phyloP scores from a whole-genome alignment of 208 protist genomes.

The Trypanosoma melophagium region DNA sequence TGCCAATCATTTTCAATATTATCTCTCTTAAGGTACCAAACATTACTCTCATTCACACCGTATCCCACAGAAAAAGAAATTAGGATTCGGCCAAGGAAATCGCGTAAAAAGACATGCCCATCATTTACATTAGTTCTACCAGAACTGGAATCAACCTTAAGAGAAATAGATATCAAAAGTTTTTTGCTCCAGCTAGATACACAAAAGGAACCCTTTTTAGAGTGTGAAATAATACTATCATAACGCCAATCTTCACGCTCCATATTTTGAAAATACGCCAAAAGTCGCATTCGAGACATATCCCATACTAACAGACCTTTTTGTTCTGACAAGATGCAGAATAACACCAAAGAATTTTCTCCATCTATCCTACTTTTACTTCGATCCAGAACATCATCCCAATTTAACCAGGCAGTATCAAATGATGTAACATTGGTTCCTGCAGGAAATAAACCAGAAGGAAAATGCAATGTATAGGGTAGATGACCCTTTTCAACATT shows the following conservation, averaged over 20 bases:
- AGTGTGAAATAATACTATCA: slow-evolving; percentile 7
- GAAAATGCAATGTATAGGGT: slow-evolving; percentile 56
- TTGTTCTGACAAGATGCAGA: slow-evolving; percentile 53
- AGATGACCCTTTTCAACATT: slow-evolving; percentile 33
- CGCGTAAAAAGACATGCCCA: slow-evolving; percentile 17
- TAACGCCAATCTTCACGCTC: slow-evolving; percentile 8
- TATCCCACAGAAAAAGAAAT: slow-evolving; percentile 8
- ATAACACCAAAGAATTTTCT: slow-evolving; percentile 44
- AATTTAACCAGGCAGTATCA: slow-evolving; percentile 60
- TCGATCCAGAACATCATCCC: neutral
- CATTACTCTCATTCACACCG: neutral
- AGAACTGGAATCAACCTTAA: neutral
- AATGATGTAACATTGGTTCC: slow-evolving; percentile 53
- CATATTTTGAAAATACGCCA: slow-evolving; percentile 5
- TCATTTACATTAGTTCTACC: neutral
- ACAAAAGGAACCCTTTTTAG: neutral
- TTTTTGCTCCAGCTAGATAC: neutral
- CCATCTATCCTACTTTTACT: slow-evolving; percentile 13
- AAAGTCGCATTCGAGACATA: slow-evolving; percentile 59
- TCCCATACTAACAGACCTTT: slow-evolving; percentile 77
- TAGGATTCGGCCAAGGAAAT: slow-evolving; percentile 12
- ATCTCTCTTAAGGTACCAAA: slow-evolving; percentile 9
- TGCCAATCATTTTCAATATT: neutral
- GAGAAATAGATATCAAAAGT: slow-evolving; percentile 1
- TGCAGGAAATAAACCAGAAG: slow-evolving; percentile 59